A percentile compares a stretch with the other conserved stretches of the same genome.
Evolutionary conservation across 352 stramenopile species (phyloP).

Genomic region (Phytophthora meadii): DNA sequence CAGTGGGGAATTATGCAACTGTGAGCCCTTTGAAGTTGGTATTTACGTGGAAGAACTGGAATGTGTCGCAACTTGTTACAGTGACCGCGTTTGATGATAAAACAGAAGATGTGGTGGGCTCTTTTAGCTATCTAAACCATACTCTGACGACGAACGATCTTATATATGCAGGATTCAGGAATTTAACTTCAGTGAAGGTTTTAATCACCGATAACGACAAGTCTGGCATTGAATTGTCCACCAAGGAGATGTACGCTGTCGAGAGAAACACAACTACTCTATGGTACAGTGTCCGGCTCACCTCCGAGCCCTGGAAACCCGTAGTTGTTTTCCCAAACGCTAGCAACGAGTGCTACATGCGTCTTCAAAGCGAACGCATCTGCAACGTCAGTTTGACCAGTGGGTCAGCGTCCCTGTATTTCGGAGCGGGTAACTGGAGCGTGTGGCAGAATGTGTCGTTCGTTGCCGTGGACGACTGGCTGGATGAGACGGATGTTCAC

Average conservation of each 20-base stretch:
- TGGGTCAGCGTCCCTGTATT: slow-evolving; percentile 44
- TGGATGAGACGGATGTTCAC: slow-evolving; percentile 64
- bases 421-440: slow-evolving; percentile 71
- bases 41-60: slow-evolving; percentile 82
- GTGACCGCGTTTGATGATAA: slow-evolving; percentile 69
- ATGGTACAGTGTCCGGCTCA: slow-evolving; percentile 58
- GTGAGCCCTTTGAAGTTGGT: slow-evolving; percentile 40
- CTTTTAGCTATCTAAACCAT: slow-evolving; percentile 61
- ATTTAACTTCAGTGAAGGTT: slow-evolving; percentile 54
- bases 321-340: slow-evolving; percentile 59
- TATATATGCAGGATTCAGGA: slow-evolving; percentile 61
- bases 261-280: slow-evolving; percentile 59
- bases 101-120: slow-evolving; percentile 56
- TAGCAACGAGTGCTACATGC: slow-evolving; percentile 60
- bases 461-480: slow-evolving; percentile 65
- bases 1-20: slow-evolving; percentile 52
- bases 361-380: slow-evolving; percentile 37
- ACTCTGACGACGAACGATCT: slow-evolving; percentile 66
- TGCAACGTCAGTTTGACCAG: slow-evolving; percentile 72
- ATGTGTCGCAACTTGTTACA: slow-evolving; percentile 54
- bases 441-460: slow-evolving; percentile 65
- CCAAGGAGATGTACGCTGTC: slow-evolving; percentile 29
- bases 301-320: slow-evolving; percentile 67
- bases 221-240: slow-evolving; percentile 64
- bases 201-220: slow-evolving; percentile 72